phyloP scores from a whole-genome alignment of 768 basidiomycete species.

The Mycena leptocephala region DNA sequence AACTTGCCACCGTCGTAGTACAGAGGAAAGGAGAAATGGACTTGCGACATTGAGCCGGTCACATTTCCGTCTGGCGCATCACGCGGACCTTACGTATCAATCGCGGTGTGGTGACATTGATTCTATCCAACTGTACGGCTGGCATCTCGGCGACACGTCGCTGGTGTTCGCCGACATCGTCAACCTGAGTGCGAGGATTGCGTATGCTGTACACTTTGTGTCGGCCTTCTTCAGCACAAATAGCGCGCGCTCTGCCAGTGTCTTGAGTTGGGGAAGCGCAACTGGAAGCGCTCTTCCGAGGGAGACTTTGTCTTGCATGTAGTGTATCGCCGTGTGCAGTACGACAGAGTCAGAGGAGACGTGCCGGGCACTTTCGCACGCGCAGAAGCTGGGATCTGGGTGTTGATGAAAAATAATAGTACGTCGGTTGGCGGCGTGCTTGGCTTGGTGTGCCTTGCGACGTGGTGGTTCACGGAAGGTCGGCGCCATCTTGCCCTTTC shows the following conservation, averaged over 20 bases:
- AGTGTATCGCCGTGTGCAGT: conserved; percentile 47
- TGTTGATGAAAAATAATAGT: conserved; percentile 46
- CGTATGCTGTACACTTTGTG: conserved; percentile 71
- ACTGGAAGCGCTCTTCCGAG: too few species aligned
- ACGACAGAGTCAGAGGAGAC: conserved; percentile 40
- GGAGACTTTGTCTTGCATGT: conserved; percentile 39
- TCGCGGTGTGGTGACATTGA: too few species aligned
- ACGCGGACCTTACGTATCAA: too few species aligned
- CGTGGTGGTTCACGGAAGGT: conserved; percentile 50
- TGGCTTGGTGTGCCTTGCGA: conserved; percentile 43
- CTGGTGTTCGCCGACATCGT: conserved; percentile 85
- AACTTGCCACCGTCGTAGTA: too few species aligned
- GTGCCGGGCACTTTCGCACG: conserved; percentile 39
- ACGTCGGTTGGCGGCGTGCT: conserved; percentile 53
- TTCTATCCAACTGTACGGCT: conserved; percentile 63
- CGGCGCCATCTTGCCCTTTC: conserved; percentile 36
- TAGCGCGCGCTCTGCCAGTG: conserved; percentile 18
- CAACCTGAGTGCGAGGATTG: conserved; percentile 75
- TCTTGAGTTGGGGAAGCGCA: conserved; percentile 43
- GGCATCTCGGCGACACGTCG: conserved; percentile 74
- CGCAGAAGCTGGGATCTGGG: conserved; percentile 39
- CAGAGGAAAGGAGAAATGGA: too few species aligned
- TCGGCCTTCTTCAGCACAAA: conserved; percentile 60
- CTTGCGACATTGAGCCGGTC: too few species aligned
- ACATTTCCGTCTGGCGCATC: too few species aligned